A percentile compares a stretch with the other conserved stretches of the same genome.
Evolutionary conservation across 176 grass and related monocot genomes (phyloP).

Genomic region (Avena sativa): DNA sequence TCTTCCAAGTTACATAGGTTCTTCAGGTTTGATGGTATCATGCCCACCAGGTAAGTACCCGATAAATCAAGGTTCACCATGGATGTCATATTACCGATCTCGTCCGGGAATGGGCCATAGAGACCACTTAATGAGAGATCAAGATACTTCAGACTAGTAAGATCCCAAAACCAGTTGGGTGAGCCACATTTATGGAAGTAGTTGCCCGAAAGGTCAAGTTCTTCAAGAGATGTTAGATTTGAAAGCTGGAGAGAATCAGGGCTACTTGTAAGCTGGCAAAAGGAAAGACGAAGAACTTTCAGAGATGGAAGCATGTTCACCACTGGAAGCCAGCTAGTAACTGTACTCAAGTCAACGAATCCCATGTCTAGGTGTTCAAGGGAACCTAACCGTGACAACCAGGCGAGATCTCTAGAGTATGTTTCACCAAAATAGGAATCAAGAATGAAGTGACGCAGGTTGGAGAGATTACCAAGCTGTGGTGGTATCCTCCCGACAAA

Average conservation of each 20-base stretch:
- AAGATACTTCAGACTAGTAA: not conserved
- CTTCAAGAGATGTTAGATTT: conserved; percentile 42
- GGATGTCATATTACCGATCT: conserved; percentile 35
- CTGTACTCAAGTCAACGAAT: not conserved
- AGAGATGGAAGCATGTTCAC: conserved; percentile 34
- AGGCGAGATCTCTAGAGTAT: too few species aligned
- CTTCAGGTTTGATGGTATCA: not conserved
- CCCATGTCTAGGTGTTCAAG: conserved; percentile 28
- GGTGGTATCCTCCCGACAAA: too few species aligned
- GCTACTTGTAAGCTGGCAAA: not conserved
- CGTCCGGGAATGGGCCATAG: not conserved
- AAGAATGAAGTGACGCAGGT: too few species aligned
- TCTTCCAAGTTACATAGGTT: conserved; percentile 35
- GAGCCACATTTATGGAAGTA: accelerated
- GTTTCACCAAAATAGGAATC: too few species aligned
- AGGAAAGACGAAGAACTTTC: not conserved
- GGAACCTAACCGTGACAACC: not conserved
- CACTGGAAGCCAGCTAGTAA: not conserved
- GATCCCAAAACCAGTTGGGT: conserved; percentile 28
- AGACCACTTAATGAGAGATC: accelerated
- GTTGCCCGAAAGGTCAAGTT: not conserved
- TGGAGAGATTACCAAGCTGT: too few species aligned
- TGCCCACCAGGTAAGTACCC: not conserved
- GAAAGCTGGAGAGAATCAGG: not conserved
- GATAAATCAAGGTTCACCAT: not conserved